These are phyloP conservation scores for Tuber melanosporum DNA, from an alignment of 495 filamentous ascomycete genomes.

Conservation along the genomic window DNA sequence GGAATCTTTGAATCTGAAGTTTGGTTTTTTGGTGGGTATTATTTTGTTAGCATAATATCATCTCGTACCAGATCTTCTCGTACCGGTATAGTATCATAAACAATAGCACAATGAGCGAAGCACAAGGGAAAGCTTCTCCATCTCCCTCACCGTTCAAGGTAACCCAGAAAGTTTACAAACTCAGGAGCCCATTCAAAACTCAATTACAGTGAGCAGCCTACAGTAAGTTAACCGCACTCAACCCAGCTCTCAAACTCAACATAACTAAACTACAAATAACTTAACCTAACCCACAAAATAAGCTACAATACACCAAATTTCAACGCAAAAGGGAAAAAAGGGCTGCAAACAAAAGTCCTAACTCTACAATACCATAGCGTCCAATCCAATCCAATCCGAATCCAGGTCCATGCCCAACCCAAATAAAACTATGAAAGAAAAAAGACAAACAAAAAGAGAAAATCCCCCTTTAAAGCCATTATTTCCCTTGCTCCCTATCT, in stretches of 20 bases:
- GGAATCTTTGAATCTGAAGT: neutral
- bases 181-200: neutral
- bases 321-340: neutral
- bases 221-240: neutral
- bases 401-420: neutral
- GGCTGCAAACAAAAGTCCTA: neutral
- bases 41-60: neutral
- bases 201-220: neutral
- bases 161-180: neutral
- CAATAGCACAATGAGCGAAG: neutral
- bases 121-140: neutral
- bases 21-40: neutral
- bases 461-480: neutral
- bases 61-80: neutral
- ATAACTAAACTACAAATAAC: neutral
- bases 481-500: neutral
- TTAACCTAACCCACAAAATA: neutral
- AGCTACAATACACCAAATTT: neutral
- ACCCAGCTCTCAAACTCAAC: neutral
- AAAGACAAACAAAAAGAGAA: neutral
- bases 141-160: neutral
- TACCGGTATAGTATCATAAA: neutral
- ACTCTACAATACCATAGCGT: neutral
- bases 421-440: neutral
- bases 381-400: neutral